phyloP scores from a whole-genome alignment of 805 yeast species.

The Tanozyma kutaoensis region DNA sequence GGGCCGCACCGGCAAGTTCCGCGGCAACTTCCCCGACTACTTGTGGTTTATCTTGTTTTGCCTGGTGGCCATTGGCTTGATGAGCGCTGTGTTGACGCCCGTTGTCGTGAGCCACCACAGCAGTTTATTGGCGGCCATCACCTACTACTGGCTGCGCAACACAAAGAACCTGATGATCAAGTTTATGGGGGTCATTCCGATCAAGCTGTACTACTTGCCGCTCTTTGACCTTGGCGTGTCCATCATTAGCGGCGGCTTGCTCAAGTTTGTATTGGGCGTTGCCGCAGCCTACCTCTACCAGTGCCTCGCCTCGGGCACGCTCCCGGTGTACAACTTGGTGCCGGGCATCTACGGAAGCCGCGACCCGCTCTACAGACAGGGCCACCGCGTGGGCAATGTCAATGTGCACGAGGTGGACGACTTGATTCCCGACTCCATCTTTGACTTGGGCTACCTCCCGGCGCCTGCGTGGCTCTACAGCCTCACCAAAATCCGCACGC shows the following conservation, averaged over 20 bases:
- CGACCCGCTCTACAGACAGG: too few species aligned
- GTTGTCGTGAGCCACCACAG: conserved; percentile 12
- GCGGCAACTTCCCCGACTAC: conserved; percentile 38
- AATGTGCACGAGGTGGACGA: too few species aligned
- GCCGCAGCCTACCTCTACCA: conserved; percentile 45
- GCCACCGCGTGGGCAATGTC: too few species aligned
- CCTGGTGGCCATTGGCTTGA: conserved; percentile 31
- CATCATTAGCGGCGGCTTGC: conserved; percentile 30
- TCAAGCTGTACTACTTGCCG: conserved; percentile 45
- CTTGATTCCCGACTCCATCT: conserved; percentile 15
- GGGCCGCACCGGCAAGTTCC: conserved; percentile 28
- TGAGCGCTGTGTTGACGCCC: conserved; percentile 9
- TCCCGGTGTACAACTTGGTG: conserved; percentile 25
- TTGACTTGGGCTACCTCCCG: conserved; percentile 38
- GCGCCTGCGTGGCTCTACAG: conserved; percentile 36
- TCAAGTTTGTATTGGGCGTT: conserved; percentile 31
- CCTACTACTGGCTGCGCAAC: conserved; percentile 50
- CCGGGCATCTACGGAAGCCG: conserved; percentile 15
- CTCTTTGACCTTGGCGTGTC: conserved; percentile 19
- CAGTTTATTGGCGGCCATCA: conserved; percentile 39
- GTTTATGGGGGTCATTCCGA: conserved; percentile 38
- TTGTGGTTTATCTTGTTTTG: conserved; percentile 38
- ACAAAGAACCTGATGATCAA: conserved; percentile 39
- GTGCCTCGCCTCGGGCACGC: conserved; percentile 46
- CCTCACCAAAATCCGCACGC: conserved; percentile 13